phyloP scores from a whole-genome alignment of 306 rosid genomes.

The Dicorynia guianensis region DNA sequence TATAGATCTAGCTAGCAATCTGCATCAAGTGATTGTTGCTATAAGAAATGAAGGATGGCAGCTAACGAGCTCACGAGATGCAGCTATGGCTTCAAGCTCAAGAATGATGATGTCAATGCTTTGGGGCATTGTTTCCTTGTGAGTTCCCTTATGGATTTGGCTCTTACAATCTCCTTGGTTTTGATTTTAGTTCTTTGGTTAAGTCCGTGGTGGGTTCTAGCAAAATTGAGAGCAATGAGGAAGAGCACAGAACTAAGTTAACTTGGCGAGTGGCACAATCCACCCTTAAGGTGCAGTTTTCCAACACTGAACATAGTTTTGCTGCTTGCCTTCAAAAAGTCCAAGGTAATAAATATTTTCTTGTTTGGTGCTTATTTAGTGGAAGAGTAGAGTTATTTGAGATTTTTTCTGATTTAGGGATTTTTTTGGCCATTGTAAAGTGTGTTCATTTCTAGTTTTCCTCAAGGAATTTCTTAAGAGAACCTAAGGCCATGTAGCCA shows the following conservation, averaged over 20 bases:
- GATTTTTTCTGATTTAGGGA: neutral
- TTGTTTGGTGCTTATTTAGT: neutral
- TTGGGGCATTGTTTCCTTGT: constrained; percentile 31
- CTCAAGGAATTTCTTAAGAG: too few species aligned
- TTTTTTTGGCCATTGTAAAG: constrained; percentile 31
- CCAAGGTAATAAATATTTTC: constrained; percentile 47
- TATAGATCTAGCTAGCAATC: too few species aligned
- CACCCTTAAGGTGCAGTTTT: constrained; percentile 41
- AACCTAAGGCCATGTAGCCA: too few species aligned
- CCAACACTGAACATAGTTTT: neutral
- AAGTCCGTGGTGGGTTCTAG: constrained; percentile 61
- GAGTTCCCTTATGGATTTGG: constrained; percentile 44
- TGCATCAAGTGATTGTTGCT: too few species aligned
- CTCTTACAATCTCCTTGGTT: constrained; percentile 35
- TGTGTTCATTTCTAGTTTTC: constrained; percentile 50
- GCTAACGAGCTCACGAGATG: too few species aligned
- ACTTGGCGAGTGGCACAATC: constrained; percentile 66
- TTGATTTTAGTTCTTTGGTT: constrained; percentile 56
- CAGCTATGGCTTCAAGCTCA: neutral
- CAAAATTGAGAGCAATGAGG: constrained; percentile 82
- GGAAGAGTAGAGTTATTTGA: neutral
- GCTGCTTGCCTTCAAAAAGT: constrained; percentile 24
- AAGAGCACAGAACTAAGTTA: constrained; percentile 67
- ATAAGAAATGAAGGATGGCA: too few species aligned
- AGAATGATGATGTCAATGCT: constrained; percentile 28